Conservation (phyloP, 73 alveolate species). For the Symbiodinium pilosum region DNA sequence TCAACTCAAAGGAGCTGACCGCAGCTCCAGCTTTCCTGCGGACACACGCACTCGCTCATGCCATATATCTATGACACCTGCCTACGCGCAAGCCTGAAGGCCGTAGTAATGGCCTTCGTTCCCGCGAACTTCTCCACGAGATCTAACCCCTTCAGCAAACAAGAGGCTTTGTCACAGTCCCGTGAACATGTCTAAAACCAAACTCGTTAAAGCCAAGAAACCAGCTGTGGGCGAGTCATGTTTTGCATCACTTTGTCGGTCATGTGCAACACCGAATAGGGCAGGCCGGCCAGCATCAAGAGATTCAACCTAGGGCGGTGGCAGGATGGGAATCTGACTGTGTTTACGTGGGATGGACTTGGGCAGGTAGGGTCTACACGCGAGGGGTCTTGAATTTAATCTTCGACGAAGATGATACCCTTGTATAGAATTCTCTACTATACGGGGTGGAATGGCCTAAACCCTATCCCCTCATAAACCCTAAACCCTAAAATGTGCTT, state of each 20-base stretch:
- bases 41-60: neutral
- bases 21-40: neutral
- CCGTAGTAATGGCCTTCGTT: neutral
- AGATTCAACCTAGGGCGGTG: neutral
- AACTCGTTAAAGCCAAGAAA: neutral
- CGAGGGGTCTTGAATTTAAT: neutral
- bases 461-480: no score
- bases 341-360: neutral
- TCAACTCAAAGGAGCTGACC: neutral
- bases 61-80: no score
- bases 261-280: neutral
- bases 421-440: no score
- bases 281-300: neutral
- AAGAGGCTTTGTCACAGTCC: neutral
- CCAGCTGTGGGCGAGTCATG: neutral
- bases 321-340: neutral
- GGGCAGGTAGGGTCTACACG: neutral
- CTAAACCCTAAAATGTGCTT: no score
- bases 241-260: slow-evolving; percentile 6
- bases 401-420: neutral
- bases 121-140: slow-evolving; percentile 51
- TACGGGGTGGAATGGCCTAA: no score
- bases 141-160: slow-evolving; percentile 25
- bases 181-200: neutral
- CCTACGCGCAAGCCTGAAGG: neutral